Evolutionary conservation across 2,329 filamentous ascomycete genomes (phyloP), one percentile per base, ranked within the genome.

Genomic region (Fusarium poae): DNA sequence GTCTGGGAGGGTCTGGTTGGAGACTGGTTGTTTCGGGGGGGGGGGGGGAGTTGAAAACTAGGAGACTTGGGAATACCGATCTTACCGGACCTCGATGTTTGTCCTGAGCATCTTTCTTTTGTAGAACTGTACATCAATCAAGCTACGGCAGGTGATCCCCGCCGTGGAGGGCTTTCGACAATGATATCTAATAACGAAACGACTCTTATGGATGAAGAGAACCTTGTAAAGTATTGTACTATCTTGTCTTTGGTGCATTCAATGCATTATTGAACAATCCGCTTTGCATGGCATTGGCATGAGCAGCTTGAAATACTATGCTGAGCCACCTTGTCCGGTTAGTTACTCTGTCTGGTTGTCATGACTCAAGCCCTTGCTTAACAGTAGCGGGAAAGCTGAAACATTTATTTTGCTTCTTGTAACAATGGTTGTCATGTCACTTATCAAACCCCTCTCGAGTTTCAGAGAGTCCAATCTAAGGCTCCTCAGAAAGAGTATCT

Each of bases 101-200:
- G 71, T 73, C 69, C 64, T 68, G 73, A 75, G 64, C 73, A 74
- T 65, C 59, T 75, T 76, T 75, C 73, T 69, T 75, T 75, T 76
- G 72, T 75, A 76, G 66, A 73, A 75, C 58, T 76, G 75, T 77
- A 77, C 72, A 76, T 75, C 75, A 77, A 74, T 57, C 55, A 75
- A 67, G 52, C 56, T 57, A 42, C 65, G 63, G 62, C 57, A 49
- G 63, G 71, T 54, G 52, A 49, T 30, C 54, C 57, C 55, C 44
- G 60, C 25, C 50, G 65, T 43, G 68, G 67, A 60, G 54, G 67
- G 49, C 64, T 71, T 58, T 56, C 65, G 67, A 53, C 50, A 54
- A 68, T 52, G 50, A 63, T 54, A 62, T 63, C n/a, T 45, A 44
- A 65, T 57, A 54, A 43, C 21, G 16, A 34, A 40, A 44, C 50